Base-by-base conservation (phyloP, 1,284 basidiomycete genomes). In the Polyporus tsugae region DNA sequence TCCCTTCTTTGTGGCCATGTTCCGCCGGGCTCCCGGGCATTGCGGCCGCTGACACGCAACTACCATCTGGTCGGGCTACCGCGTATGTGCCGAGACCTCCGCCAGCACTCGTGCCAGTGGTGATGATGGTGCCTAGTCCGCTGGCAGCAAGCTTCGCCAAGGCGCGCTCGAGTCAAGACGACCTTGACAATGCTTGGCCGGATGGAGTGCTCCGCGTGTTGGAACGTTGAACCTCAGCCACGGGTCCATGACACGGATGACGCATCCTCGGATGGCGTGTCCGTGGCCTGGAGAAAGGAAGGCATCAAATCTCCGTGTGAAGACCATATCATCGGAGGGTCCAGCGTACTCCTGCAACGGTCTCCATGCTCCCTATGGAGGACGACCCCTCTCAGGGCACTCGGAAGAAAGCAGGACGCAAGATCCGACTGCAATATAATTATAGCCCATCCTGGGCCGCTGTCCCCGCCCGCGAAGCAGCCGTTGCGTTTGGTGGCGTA, bases 331-430 rank as follows among this genome's bases (percentile, higher is more conserved):
- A 25, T 49, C 46, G 46, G 22, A 25, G 46, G 22, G 29, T 29
- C 29, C 29, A 29, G 29, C 29, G 29, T 29, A 4, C 25, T 49
- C 25, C 46, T 4, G 25, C 11, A 22, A 13, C 46, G 10, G 10
- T 19, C 4, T 13, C 15, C 11, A 29, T 17, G 15, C n/a, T 46
- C n/a, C 44, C 44, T 49, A 13, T 19, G 46, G 5, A 3, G 22
- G 46, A 49, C 46, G 22, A 49, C 46, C 46, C 46, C 46, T 49
- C 46, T 49, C 46, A 49, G 46, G 46, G 46, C 10, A 49, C 41
- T 17, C 41, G 19, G 15, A 42, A 13, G 15, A 11, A 17, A 17
- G 11, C 41, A 42, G 41, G 11, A 42, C 41, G 4, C 17, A 17
- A 15, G 41, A 42, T 42, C 41, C 4, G 4, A 4, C 2, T 19